A percentile compares a stretch with the other conserved stretches of the same genome.
These are phyloP conservation scores for Ophiocordyceps camponoti-rufipedis DNA, from an alignment of 2,329 filamentous ascomycete species.

Conservation along the genomic window DNA sequence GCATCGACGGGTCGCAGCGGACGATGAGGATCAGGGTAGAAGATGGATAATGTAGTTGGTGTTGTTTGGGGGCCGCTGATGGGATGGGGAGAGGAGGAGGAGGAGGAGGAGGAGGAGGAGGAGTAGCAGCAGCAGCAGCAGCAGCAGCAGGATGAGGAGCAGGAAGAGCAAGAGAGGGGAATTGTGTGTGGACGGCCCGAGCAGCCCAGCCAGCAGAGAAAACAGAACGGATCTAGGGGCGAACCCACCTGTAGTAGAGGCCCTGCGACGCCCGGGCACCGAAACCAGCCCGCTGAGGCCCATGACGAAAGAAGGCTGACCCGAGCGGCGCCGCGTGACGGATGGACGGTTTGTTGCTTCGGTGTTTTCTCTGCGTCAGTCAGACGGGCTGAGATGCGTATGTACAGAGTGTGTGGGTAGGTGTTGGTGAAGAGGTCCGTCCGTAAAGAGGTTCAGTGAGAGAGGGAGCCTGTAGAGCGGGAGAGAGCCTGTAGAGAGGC, in stretches of 20 bases:
- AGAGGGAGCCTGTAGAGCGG: no score
- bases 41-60: not conserved
- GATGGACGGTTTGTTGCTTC: not conserved
- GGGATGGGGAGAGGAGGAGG: not conserved
- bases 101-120: constrained; percentile 1
- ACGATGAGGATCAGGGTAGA: not conserved
- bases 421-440: no score
- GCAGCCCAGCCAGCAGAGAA: not conserved
- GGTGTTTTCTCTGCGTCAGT: not conserved
- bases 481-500: no score
- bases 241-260: constrained; percentile 11
- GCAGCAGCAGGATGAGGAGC: no score
- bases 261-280: constrained; percentile 12
- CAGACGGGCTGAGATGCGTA: no score
- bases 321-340: not conserved
- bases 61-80: no score
- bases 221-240: not conserved
- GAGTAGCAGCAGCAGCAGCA: no score
- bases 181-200: no score
- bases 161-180: no score
- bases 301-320: constrained; percentile 6
- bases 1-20: not conserved
- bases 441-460: no score
- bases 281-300: constrained; percentile 14
- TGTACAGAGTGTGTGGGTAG: no score